Percentiles rank a stretch among this genome's conserved stretches.
These are phyloP conservation scores for Miscanthus lutarioriparius DNA, from an alignment of 176 grass and related monocot species.

Conservation along the genomic window DNA sequence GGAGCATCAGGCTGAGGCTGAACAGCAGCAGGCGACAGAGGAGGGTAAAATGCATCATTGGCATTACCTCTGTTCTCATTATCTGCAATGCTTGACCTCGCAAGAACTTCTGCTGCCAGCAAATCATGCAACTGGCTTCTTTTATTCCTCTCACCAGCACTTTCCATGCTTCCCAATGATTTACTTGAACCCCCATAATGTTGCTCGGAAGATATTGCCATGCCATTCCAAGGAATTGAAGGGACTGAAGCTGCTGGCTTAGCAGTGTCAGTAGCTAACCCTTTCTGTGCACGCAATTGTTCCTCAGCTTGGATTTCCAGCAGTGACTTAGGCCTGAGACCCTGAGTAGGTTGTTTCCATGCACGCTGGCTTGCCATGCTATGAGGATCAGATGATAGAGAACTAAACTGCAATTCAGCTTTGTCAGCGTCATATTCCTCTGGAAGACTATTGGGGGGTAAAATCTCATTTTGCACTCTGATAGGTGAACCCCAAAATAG, in stretches of 20 bases:
- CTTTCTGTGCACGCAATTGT: conserved; percentile 67
- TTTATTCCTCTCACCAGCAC: conserved; percentile 57
- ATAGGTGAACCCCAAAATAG: conserved; percentile 49
- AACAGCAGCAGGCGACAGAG: conserved; percentile 30
- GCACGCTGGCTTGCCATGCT: conserved; percentile 38
- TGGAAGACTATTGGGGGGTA: conserved; percentile 33
- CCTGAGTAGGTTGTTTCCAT: conserved; percentile 84
- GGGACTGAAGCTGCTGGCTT: conserved; percentile 33
- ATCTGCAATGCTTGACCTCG: conserved; percentile 57
- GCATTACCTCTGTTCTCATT: conserved; percentile 44
- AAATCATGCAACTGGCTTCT: conserved; percentile 84
- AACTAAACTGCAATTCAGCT: conserved; percentile 51
- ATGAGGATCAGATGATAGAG: conserved; percentile 47
- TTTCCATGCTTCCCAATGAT: conserved; percentile 38
- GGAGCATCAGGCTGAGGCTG: conserved; percentile 42
- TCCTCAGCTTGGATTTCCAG: conserved; percentile 98
- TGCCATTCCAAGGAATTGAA: conserved; percentile 67
- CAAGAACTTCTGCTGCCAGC: conserved; percentile 84
- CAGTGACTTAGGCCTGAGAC: conserved; percentile 82
- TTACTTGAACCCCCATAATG: conserved; percentile 43
- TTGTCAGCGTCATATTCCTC: conserved; percentile 51
- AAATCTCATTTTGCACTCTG: conserved; percentile 27
- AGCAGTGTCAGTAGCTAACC: conserved; percentile 34
- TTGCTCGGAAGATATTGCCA: conserved; percentile 46
- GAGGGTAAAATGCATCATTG: conserved; percentile 47